These are phyloP conservation scores for Spencermartinsiella europaea DNA, from an alignment of 805 yeast genomes.

Conservation along the genomic window DNA sequence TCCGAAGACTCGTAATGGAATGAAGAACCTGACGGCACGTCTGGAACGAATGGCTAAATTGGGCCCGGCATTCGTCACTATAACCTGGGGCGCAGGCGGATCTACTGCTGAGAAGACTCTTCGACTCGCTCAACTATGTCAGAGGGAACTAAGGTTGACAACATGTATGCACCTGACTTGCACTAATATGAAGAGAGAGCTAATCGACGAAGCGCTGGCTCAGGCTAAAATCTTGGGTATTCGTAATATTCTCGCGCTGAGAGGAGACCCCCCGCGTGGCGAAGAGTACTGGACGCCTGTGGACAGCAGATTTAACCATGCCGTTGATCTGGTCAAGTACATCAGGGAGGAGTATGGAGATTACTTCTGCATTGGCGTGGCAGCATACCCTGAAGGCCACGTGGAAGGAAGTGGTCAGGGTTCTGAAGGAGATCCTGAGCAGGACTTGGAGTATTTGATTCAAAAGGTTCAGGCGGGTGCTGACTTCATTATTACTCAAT, in stretches of 20 bases:
- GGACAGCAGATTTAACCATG: conserved; percentile 61
- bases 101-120: conserved; percentile 82
- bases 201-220: conserved; percentile 74
- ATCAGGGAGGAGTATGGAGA: conserved; percentile 67
- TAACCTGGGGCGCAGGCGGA: conserved; percentile 99
- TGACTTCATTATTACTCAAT: conserved; percentile 84
- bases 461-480: conserved; percentile 94
- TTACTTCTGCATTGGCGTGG: conserved; percentile 91
- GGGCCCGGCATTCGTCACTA: conserved; percentile 84
- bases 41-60: conserved; percentile 82
- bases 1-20: conserved; percentile 89
- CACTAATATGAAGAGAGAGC: conserved; percentile 75
- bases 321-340: conserved; percentile 81
- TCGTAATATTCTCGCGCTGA: conserved; percentile 79
- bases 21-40: conserved; percentile 77
- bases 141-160: conserved; percentile 70
- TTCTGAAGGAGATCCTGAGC: conserved; percentile 54
- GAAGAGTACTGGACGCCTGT: conserved; percentile 50
- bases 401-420: conserved; percentile 83
- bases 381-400: conserved; percentile 98
- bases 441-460: conserved; percentile 72
- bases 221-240: conserved; percentile 75
- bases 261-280: conserved; percentile 94
- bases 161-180: conserved; percentile 94
- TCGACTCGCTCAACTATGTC: conserved; percentile 74